Evolutionary conservation across 108 stramenopile genomes (phyloP).

Genomic region (Skeletonema grethae): DNA sequence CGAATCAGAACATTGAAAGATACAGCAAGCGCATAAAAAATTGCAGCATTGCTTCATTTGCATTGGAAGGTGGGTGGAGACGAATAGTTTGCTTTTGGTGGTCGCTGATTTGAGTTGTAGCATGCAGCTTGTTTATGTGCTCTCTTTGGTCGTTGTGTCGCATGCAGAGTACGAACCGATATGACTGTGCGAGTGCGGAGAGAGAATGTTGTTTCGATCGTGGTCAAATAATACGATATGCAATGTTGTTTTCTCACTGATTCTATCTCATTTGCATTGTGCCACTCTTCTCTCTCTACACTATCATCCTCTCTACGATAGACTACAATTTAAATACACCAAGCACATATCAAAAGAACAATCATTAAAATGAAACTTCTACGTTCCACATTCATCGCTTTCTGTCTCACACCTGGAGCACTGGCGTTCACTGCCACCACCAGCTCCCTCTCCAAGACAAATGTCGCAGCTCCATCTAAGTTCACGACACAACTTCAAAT

Average conservation of each 20-base stretch:
- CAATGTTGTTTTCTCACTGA: too few species aligned
- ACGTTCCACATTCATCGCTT: constrained; percentile 4
- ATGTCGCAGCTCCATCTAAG: neutral
- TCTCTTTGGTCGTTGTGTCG: neutral
- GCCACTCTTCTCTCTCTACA: neutral
- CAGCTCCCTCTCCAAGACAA: neutral
- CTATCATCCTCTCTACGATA: neutral
- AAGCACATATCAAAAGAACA: neutral
- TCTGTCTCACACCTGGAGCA: constrained; percentile 4
- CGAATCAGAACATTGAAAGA: neutral
- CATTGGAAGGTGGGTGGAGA: neutral
- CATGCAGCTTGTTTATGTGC: neutral
- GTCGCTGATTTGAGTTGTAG: neutral
- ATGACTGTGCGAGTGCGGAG: too few species aligned
- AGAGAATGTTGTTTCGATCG: too few species aligned
- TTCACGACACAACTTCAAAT: neutral
- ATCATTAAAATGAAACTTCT: constrained; percentile 4
- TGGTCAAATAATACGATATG: too few species aligned
- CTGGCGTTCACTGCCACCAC: constrained; percentile 2
- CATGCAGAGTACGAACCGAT: neutral
- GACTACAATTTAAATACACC: neutral
- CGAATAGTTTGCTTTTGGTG: neutral
- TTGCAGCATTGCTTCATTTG: too few species aligned
- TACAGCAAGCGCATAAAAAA: neutral
- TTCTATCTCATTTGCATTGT: too few species aligned